Evolutionary conservation across 345 rosid genomes (phyloP), one percentile per base, ranked within the genome.

Genomic region (Aquilaria malaccensis): DNA sequence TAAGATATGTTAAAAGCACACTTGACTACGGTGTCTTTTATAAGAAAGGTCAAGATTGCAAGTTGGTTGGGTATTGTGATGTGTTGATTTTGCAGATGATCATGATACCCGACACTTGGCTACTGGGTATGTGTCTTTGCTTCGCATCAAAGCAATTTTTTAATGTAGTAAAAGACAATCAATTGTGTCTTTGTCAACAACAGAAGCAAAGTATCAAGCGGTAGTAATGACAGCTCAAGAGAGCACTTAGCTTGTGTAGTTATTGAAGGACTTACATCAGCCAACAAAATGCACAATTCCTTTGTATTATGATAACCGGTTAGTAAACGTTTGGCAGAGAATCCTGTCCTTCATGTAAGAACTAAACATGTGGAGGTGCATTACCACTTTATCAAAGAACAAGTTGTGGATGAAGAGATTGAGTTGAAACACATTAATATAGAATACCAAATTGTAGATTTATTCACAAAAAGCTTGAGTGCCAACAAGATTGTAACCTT

Each of bases 81-180:
- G 0, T 52, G 56, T 2, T 52, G 9, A 52, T 7, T 15, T 13
- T 37, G 1, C 43, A 37, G 1, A 2, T 3, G 43, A 37, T 37
- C 43, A 37, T 37, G 43, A 37, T 7, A 22, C 56, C 30, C 0
- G 56, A 22, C 5, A 0, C 9, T 52, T 30, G 2, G 14, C 31
- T 14, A 22, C 56, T 14, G 31, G 56, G 56, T 52, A 52, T 46
- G 3, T 65, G 9, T 65, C 56, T 43, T 33, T 4, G 43, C 57
- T 66, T 13, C 64, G 63, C 0, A 48, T 30, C 0, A 2, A 50
- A 50, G 45, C 43, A 32, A 13, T 57, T 56, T 57, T 61, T 4
- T 65, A 55, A 56, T 56, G 45, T 4, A 56, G 32, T 6, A 67
- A 67, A 30, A 67, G 61, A 31, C 58, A 59, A n/a, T 6, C 52